A percentile compares a stretch with the other conserved stretches of the same genome.
phyloP scores from a whole-genome alignment of 768 basidiomycete species.

The Omphalotus guepiniiformis region DNA sequence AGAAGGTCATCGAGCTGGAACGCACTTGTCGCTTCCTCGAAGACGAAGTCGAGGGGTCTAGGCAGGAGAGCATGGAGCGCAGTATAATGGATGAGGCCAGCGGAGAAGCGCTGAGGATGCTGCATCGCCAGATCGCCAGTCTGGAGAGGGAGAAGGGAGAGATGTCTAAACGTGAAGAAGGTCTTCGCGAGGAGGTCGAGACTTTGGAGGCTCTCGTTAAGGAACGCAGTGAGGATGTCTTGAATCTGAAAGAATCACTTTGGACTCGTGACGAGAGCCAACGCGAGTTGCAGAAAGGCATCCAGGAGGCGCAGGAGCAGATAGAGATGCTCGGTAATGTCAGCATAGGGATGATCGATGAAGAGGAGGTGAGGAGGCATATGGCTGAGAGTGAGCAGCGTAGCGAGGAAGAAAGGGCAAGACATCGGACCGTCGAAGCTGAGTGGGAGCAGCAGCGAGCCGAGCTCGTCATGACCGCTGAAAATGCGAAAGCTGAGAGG shows the following conservation, averaged over 20 bases:
- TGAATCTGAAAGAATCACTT: slow-evolving; percentile 40
- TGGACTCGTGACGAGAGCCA: slow-evolving; percentile 50
- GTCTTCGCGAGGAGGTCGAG: slow-evolving; percentile 40
- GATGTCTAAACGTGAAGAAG: slow-evolving; percentile 37
- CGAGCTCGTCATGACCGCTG: slow-evolving; percentile 38
- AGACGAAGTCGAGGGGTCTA: slow-evolving; percentile 83
- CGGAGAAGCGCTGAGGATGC: slow-evolving; percentile 69
- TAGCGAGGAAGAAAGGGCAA: slow-evolving; percentile 36
- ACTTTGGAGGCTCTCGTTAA: slow-evolving; percentile 45
- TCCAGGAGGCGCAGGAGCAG: slow-evolving; percentile 54
- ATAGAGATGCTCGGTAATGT: slow-evolving; percentile 54
- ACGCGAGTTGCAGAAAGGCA: slow-evolving; percentile 47
- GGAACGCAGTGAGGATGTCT: slow-evolving; percentile 39
- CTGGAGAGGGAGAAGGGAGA: slow-evolving; percentile 65
- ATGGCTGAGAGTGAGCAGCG: slow-evolving; percentile 37
- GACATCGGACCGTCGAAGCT: slow-evolving; percentile 35
- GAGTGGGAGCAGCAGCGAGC: slow-evolving; percentile 50
- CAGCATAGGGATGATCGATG: slow-evolving; percentile 37
- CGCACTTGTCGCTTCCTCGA: slow-evolving; percentile 61
- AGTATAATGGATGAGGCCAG: slow-evolving; percentile 85
- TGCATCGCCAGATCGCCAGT: slow-evolving; percentile 76
- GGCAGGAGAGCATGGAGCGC: slow-evolving; percentile 76
- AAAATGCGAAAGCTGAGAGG: slow-evolving; percentile 42
- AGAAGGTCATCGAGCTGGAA: slow-evolving; percentile 74
- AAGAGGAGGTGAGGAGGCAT: slow-evolving; percentile 38